phyloP scores from a whole-genome alignment of 225 moss, liverwort and hornwort species.

The Pleurozium schreberi region DNA sequence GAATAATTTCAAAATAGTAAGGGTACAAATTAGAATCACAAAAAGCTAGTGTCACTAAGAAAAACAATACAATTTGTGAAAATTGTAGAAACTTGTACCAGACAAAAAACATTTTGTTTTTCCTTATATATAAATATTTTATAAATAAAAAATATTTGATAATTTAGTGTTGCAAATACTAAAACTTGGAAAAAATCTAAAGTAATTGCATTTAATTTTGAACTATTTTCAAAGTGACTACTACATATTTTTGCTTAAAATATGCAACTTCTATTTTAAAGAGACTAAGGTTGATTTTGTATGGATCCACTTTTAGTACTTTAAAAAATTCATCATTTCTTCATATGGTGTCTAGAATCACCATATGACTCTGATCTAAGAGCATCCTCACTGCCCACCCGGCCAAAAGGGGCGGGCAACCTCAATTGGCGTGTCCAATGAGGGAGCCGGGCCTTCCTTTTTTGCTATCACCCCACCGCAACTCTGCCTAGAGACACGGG shows the following conservation, averaged over 20 bases:
- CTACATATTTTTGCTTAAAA: background rate
- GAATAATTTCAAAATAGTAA: background rate
- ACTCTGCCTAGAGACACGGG: no score
- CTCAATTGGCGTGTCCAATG: no score
- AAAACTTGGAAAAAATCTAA: background rate
- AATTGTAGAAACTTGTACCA: background rate
- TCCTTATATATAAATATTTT: no score
- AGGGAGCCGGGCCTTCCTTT: no score
- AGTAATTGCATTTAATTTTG: background rate
- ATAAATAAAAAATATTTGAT: background rate
- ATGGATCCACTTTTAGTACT: background rate
- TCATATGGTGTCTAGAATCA: fast-evolving
- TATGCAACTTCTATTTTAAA: background rate
- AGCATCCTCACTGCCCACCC: no score
- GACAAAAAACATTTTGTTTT: background rate
- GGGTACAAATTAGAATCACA: background rate
- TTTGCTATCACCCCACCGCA: no score
- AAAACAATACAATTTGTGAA: background rate
- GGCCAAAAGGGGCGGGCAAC: no score
- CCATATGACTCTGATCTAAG: no score
- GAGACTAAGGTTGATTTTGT: background rate
- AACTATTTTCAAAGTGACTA: background rate
- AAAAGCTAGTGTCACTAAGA: background rate
- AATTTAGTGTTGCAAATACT: background rate
- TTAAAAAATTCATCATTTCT: no score